These are phyloP conservation scores for Botrytis paeoniae DNA, from an alignment of 2,329 filamentous ascomycete species.

Conservation along the genomic window DNA sequence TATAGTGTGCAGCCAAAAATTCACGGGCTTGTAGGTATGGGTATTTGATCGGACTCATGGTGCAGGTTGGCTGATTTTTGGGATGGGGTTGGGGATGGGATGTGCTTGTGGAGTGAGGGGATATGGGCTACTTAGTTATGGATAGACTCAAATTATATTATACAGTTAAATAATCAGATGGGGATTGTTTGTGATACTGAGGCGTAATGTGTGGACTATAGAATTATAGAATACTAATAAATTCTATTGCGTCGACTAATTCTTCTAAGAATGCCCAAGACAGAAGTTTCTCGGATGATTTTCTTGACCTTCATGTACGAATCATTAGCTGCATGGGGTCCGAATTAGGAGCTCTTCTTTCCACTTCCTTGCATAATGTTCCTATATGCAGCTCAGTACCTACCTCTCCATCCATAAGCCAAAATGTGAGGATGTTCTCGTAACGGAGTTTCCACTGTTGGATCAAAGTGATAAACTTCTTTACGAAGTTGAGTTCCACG, in stretches of 20 bases:
- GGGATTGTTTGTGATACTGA: not conserved
- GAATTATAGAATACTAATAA: not conserved
- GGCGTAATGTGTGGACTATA: not conserved
- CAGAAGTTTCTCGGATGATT: not conserved
- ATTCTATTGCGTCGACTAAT: not conserved
- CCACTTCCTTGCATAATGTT: not conserved
- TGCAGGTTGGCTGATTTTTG: not conserved
- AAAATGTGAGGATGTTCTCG: not conserved
- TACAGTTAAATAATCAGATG: not conserved
- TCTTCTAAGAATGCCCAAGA: not conserved
- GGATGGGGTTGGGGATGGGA: not conserved
- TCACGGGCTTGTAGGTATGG: slow-evolving; percentile 3
- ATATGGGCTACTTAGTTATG: not conserved
- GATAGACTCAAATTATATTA: slow-evolving; percentile 7
- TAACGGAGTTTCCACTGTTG: not conserved
- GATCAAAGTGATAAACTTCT: not conserved
- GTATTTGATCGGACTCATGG: slow-evolving; percentile 4
- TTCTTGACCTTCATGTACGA: not conserved
- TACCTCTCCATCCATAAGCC: not conserved
- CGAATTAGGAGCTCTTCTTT: not conserved
- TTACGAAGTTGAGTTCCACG: not conserved
- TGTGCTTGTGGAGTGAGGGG: not conserved
- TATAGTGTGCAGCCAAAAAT: not conserved
- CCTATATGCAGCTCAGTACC: not conserved
- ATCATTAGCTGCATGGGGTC: not conserved